Conservation (phyloP, 2,329 filamentous ascomycete species). For the Didymella pomorum region DNA sequence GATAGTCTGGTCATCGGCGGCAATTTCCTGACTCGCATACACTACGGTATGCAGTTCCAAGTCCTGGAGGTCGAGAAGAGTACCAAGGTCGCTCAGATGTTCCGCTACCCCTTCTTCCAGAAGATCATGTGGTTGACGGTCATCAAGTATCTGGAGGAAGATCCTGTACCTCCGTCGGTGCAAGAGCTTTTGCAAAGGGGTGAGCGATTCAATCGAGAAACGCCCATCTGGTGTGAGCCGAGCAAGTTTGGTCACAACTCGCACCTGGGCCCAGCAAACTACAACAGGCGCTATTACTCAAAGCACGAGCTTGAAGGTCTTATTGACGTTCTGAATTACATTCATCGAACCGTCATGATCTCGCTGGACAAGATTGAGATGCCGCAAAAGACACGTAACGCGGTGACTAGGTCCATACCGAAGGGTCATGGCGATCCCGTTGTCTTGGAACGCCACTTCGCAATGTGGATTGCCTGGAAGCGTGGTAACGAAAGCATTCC, state of each 20-base stretch:
- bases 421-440: constrained; percentile 69
- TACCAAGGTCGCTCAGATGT: constrained; percentile 70
- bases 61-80: constrained; percentile 72
- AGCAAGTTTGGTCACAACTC: constrained; percentile 62
- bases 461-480: constrained; percentile 73
- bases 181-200: constrained; percentile 64
- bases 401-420: constrained; percentile 69
- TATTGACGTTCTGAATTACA: constrained; percentile 66
- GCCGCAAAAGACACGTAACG: constrained; percentile 64
- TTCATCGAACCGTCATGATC: constrained; percentile 69
- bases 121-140: constrained; percentile 73
- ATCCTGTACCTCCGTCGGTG: constrained; percentile 67
- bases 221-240: constrained; percentile 66
- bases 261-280: constrained; percentile 60
- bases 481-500: constrained; percentile 69
- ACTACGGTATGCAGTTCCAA: constrained; percentile 72
- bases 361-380: constrained; percentile 68
- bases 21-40: constrained; percentile 71
- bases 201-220: constrained; percentile 63
- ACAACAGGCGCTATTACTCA: constrained; percentile 68
- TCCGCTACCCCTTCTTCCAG: constrained; percentile 73
- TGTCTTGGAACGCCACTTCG: constrained; percentile 66
- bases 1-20: constrained; percentile 76
- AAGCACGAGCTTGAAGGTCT: constrained; percentile 69
- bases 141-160: constrained; percentile 69